Base-by-base conservation (phyloP, 352 stramenopile species). In the Blastocystis sp. region DNA sequence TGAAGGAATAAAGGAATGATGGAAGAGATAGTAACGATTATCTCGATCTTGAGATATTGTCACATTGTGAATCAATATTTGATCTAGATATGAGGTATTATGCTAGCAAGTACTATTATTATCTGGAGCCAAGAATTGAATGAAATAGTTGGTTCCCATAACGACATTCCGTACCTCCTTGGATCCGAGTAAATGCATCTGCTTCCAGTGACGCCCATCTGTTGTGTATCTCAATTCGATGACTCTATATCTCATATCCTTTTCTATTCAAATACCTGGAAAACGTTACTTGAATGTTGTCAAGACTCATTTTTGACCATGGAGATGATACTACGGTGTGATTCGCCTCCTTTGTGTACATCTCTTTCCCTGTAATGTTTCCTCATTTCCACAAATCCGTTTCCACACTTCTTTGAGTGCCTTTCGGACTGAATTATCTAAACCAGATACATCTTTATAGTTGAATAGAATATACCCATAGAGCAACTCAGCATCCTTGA, bases 391-490 rank as follows among this genome's bases (percentile, higher is more conserved):
- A 29, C 59, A 78, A 49, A 87, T 49, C 35, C 27, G 35, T 16
- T 42, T 46, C 77, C 77, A 87, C 11, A 78, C 46, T 19, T 51
- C 32, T 7, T 24, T 51, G 5, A 87, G 58, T 9, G 51, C 77
- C 24, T 54, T 74, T 12, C 24, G 42, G 4, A 78, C 12, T 19
- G 54, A 58, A 21, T 16, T 16, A 57, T 75, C 27, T 1, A 14
- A 32, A n/a, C 37, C 43, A 46, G 66, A 75, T 11, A 87, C 16
- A 63, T 87, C 65, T 54, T 87, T 37, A 67, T 74, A 87, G 21
- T 74, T 61, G 49, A 58, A 87, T 11, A 87, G 43, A 63, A 87
- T 87, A 43, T 77, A 87, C 24, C 77, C 77, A 74, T 87, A 87
- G 6, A 61, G 37, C 1, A 87, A 59, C 27, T 87, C 65, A 11